These are phyloP conservation scores for Mikania micrantha DNA, from an alignment of 129 eudicot genomes.

Conservation along the genomic window DNA sequence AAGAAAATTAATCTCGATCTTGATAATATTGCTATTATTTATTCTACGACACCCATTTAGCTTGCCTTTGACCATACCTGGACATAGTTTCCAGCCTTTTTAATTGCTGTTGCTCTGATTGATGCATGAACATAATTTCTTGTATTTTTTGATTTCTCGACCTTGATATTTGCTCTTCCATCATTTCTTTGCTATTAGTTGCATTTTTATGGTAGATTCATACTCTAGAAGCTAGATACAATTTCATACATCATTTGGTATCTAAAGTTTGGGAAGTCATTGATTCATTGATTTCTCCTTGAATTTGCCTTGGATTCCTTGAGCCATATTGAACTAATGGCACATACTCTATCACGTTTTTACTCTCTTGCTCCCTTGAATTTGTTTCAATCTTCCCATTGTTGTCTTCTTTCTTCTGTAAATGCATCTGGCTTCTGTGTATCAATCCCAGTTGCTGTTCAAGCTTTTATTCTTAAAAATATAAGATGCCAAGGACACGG, in stretches of 20 bases:
- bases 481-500: slow-evolving; percentile 88
- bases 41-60: slow-evolving; percentile 33
- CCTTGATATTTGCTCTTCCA: slow-evolving; percentile 38
- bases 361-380: slow-evolving; percentile 67
- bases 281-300: slow-evolving; percentile 54
- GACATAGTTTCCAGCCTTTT: slow-evolving; percentile 23
- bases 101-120: slow-evolving; percentile 23
- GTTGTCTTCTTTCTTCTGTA: slow-evolving; percentile 69
- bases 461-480: slow-evolving; percentile 43
- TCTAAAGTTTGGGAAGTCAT: slow-evolving; percentile 39
- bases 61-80: slow-evolving; percentile 27
- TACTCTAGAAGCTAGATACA: slow-evolving; percentile 33
- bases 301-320: slow-evolving; percentile 55
- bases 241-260: slow-evolving; percentile 28
- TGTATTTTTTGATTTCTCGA: slow-evolving; percentile 35
- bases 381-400: slow-evolving; percentile 61
- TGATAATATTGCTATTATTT: slow-evolving; percentile 23
- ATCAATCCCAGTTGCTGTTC: slow-evolving; percentile 69
- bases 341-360: slow-evolving; percentile 54
- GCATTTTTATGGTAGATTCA: slow-evolving; percentile 40
- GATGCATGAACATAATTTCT: slow-evolving; percentile 25
- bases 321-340: slow-evolving; percentile 79
- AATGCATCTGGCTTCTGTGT: slow-evolving; percentile 72
- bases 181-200: slow-evolving; percentile 29
- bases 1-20: slow-evolving; percentile 30